Evolutionary conservation across 495 filamentous ascomycete genomes (phyloP), one percentile per base, ranked within the genome.

Genomic region (Aspergillus haitiensis): DNA sequence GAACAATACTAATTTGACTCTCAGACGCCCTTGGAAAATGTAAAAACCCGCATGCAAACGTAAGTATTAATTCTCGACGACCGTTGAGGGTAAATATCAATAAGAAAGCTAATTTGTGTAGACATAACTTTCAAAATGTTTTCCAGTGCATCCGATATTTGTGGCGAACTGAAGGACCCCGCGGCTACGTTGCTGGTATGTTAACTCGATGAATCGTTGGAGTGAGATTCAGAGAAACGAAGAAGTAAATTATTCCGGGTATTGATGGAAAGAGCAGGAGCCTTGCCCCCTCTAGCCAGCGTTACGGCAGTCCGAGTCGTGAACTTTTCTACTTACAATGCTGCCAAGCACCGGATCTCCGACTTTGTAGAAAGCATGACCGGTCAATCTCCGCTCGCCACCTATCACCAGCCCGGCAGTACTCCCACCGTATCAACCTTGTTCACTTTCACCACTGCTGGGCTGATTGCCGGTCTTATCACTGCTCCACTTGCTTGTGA

Each of bases 251-350:
- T 27, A 27, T 27, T 27, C 21, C 21, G 21, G 21, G 3, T 27
- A 47, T 52, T 59, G 34, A 51, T 54, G 36, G 12, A n/a, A 40
- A 44, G 21, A 3, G 49, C 63, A 93, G 90, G 90, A 65, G 85
- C 87, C 61, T 82, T 87, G 37, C 89, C 91, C 50, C 93, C 93
- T 35, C 79, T 97, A 68, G 84, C 84, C 16, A 94, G 90, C 77
- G 89, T 97, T 51, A 96, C 93, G 8, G 81, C 91, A 50, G 92
- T 96, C 55, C 86, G 93, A 37, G 94, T 93, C 16, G 82, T 96
- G 52, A 94, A 90, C n/a, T 96, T 97, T 69, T 93, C 91, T 36
- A 88, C 93, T 55, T 97, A 97, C 76, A 90, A 92, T 71, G 82
- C 81, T 39, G 87, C 90, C 40, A 97, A 96, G 74, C 85, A 91